Evolutionary conservation across 139 green algal species (phyloP).

Genomic region (Deuterostichococcus epilithicus): DNA sequence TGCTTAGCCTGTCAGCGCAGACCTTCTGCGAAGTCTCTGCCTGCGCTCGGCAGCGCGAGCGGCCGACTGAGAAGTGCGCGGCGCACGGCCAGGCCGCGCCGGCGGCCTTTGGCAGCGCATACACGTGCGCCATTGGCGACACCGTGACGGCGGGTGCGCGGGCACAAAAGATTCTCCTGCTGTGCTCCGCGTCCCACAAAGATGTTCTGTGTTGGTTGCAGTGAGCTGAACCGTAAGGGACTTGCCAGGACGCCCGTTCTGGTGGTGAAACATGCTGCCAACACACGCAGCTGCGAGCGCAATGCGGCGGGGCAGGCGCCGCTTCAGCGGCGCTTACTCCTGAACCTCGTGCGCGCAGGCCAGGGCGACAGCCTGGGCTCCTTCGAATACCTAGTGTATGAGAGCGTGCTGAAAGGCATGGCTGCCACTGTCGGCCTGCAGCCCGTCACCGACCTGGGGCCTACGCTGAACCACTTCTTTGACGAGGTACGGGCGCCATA

Average conservation of each 20-base stretch:
- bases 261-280: too few species aligned
- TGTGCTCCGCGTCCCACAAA: too few species aligned
- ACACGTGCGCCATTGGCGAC: conserved; percentile 74
- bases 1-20: conserved; percentile 48
- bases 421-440: conserved; percentile 50
- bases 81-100: conserved; percentile 51
- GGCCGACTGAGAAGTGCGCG: conserved; percentile 19
- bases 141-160: conserved; percentile 64
- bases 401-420: conserved; percentile 49
- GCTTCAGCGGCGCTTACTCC: too few species aligned
- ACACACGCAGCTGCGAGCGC: too few species aligned
- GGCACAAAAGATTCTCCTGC: too few species aligned
- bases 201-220: neutral
- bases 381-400: conserved; percentile 80
- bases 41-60: neutral
- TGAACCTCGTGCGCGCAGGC: conserved; percentile 11
- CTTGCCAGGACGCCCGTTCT: too few species aligned
- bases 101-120: conserved; percentile 56
- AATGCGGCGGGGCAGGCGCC: too few species aligned
- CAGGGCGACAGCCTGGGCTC: conserved; percentile 50
- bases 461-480: conserved; percentile 36
- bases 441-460: conserved; percentile 47
- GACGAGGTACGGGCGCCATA: conserved; percentile 22
- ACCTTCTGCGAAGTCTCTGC: neutral
- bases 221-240: too few species aligned